phyloP scores from a whole-genome alignment of 805 yeast genomes.

The Metschnikowia chrysomelidarum region DNA sequence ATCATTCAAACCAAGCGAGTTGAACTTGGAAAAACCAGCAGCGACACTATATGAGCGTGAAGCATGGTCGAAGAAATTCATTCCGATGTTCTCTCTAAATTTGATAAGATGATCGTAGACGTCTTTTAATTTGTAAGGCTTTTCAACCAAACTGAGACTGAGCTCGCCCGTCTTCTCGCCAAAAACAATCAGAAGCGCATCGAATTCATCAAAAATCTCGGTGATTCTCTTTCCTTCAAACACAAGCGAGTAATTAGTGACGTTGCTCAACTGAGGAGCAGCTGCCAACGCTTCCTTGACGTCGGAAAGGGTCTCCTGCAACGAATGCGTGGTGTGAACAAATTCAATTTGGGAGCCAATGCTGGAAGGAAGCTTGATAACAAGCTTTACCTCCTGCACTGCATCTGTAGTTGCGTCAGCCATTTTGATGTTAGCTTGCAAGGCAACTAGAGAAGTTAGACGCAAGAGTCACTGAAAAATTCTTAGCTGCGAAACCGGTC shows the following conservation, averaged over 20 bases:
- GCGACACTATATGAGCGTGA: slow-evolving; percentile 40
- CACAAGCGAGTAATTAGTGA: slow-evolving; percentile 56
- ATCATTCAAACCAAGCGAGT: slow-evolving; percentile 37
- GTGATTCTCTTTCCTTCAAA: slow-evolving; percentile 33
- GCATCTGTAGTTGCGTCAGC: slow-evolving; percentile 19
- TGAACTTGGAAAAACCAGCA: slow-evolving; percentile 53
- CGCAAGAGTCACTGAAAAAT: slow-evolving; percentile 7
- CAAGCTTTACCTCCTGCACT: slow-evolving; percentile 21
- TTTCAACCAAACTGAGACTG: slow-evolving; percentile 47
- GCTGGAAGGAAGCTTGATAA: slow-evolving; percentile 21
- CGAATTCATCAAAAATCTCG: slow-evolving; percentile 28
- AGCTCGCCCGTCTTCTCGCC: slow-evolving; percentile 26
- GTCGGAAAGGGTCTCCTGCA: slow-evolving; percentile 52
- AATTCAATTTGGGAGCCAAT: slow-evolving; percentile 18
- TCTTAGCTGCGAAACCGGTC: slow-evolving; percentile 11
- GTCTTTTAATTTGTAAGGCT: slow-evolving; percentile 57
- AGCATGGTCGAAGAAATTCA: slow-evolving; percentile 46
- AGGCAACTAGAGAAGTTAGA: background rate
- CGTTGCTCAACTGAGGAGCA: slow-evolving; percentile 55
- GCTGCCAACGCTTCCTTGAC: slow-evolving; percentile 56
- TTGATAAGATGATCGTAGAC: slow-evolving; percentile 62
- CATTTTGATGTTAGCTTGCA: slow-evolving; percentile 11
- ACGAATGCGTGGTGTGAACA: slow-evolving; percentile 31
- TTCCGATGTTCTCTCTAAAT: slow-evolving; percentile 59
- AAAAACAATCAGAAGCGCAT: slow-evolving; percentile 26